Percentiles rank a stretch among this genome's conserved stretches.
phyloP scores from a whole-genome alignment of 2,329 filamentous ascomycete species.

The Dactylellina cionopaga region DNA sequence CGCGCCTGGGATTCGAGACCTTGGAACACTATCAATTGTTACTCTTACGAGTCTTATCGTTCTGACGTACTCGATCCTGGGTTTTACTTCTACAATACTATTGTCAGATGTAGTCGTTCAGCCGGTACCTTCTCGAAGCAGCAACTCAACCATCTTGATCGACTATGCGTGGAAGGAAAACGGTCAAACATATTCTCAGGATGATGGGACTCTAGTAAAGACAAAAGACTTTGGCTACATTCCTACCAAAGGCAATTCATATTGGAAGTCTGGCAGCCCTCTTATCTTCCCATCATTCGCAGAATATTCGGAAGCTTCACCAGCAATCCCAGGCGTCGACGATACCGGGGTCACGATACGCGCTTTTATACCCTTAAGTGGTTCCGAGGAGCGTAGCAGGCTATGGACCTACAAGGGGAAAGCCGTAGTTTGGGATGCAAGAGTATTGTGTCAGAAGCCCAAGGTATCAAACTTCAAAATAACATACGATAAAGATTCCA shows the following conservation, averaged over 20 bases:
- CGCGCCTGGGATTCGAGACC: slow-evolving; percentile 3
- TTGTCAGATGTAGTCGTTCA: slow-evolving; percentile 17
- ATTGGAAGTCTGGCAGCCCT: not conserved
- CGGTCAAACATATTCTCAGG: too few relatives aligned
- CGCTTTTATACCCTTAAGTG: slow-evolving; percentile 17
- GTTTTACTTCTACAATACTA: slow-evolving; percentile 18
- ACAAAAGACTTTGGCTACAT: not conserved
- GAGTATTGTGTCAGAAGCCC: slow-evolving; percentile 31
- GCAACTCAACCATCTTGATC: not conserved
- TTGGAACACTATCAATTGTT: slow-evolving; percentile 5
- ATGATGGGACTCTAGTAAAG: not conserved
- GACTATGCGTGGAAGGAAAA: not conserved
- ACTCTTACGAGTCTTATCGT: not conserved
- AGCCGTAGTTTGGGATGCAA: slow-evolving; percentile 18
- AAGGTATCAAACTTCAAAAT: not conserved
- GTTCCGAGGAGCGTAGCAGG: slow-evolving; percentile 9
- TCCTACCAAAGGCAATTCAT: not conserved
- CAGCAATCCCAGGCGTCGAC: not conserved
- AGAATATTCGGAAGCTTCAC: slow-evolving; percentile 2
- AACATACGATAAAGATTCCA: not conserved
- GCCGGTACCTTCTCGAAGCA: slow-evolving; percentile 4
- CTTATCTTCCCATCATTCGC: slow-evolving; percentile 2
- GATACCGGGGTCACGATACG: slow-evolving; percentile 22
- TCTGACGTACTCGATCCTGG: slow-evolving; percentile 10
- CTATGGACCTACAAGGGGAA: slow-evolving; percentile 10